phyloP scores from a whole-genome alignment of 1,284 basidiomycete genomes.

The Naganishia sp. region DNA sequence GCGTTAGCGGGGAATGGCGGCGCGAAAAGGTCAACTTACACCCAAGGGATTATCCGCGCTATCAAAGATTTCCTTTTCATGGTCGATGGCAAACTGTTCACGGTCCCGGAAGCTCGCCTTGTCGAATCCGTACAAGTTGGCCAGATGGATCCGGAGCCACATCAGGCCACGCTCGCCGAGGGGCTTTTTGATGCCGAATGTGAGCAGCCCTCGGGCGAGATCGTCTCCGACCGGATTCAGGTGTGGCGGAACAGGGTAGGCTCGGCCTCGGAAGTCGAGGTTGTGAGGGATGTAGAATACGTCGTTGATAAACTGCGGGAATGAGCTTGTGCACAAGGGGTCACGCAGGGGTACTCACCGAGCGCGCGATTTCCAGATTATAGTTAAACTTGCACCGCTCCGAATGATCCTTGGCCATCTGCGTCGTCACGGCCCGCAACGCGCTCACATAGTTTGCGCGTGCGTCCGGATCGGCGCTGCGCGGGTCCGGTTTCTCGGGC shows the following conservation, averaged over 20 bases:
- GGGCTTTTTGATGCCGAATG: conserved; percentile 77
- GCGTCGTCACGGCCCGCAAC: conserved; percentile 64
- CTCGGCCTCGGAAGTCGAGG: conserved; percentile 95
- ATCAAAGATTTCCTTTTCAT: conserved; percentile 77
- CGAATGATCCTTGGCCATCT: conserved; percentile 78
- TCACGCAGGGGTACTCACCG: conserved; percentile 60
- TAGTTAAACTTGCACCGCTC: conserved; percentile 94
- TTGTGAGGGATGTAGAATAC: conserved; percentile 94
- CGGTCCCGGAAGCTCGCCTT: conserved; percentile 94
- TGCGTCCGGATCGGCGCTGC: conserved; percentile 67
- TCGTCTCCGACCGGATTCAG: conserved; percentile 96
- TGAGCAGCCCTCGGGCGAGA: conserved; percentile 82
- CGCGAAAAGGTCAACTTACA: conserved; percentile 54
- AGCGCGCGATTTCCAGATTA: conserved; percentile 93
- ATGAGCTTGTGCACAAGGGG: neutral
- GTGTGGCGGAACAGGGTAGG: conserved; percentile 95
- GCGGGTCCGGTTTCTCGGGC: conserved; percentile 66
- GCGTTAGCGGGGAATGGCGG: conserved; percentile 8
- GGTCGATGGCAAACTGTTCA: conserved; percentile 72
- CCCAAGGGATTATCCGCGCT: conserved; percentile 80
- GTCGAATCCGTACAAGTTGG: conserved; percentile 91
- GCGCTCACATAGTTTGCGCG: conserved; percentile 65
- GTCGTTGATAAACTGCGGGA: conserved; percentile 54
- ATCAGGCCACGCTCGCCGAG: conserved; percentile 75
- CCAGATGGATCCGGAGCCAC: conserved; percentile 90